A percentile compares a stretch with the other conserved stretches of the same genome.
Conservation (phyloP, 2,329 filamentous ascomycete species). For the Calonectria fujianensis region DNA sequence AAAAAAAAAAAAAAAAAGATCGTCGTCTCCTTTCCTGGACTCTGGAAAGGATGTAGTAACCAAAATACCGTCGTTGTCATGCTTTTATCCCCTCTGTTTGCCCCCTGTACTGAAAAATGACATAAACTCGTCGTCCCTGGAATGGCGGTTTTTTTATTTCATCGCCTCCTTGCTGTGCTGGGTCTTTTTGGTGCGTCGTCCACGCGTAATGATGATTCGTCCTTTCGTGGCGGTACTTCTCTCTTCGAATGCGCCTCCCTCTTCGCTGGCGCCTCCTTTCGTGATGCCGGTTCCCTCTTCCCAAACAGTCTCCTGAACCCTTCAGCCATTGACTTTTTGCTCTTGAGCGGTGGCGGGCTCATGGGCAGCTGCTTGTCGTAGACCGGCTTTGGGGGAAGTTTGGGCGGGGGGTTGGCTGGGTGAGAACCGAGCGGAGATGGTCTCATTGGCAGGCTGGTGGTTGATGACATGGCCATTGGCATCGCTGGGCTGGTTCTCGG, state of each 20-base stretch:
- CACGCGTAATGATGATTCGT: not conserved
- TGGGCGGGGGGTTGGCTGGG: constrained; percentile 31
- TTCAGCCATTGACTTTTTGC: constrained; percentile 60
- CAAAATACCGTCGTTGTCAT: not conserved
- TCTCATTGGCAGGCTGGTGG: constrained; percentile 32
- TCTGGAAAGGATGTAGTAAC: constrained; percentile 7
- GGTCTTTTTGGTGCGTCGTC: constrained; percentile 14
- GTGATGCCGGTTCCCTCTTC: constrained; percentile 51
- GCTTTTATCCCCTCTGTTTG: not conserved
- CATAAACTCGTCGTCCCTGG: constrained; percentile 16
- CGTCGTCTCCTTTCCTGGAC: not conserved
- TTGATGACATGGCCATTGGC: constrained; percentile 13
- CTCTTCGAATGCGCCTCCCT: not conserved
- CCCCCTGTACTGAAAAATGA: constrained; percentile 5
- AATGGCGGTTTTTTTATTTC: not conserved
- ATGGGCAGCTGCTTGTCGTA: constrained; percentile 29
- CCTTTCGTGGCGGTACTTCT: not conserved
- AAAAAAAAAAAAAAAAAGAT: not conserved
- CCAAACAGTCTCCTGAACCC: constrained; percentile 64
- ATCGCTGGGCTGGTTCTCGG: constrained; percentile 34
- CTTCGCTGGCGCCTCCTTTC: not conserved
- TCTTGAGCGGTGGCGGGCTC: constrained; percentile 46
- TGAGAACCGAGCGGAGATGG: constrained; percentile 38
- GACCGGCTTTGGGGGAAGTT: constrained; percentile 14
- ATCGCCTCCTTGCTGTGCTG: constrained; percentile 7